phyloP scores from a whole-genome alignment of 805 yeast species.

The Yamadazyma takamatsuzukensis region DNA sequence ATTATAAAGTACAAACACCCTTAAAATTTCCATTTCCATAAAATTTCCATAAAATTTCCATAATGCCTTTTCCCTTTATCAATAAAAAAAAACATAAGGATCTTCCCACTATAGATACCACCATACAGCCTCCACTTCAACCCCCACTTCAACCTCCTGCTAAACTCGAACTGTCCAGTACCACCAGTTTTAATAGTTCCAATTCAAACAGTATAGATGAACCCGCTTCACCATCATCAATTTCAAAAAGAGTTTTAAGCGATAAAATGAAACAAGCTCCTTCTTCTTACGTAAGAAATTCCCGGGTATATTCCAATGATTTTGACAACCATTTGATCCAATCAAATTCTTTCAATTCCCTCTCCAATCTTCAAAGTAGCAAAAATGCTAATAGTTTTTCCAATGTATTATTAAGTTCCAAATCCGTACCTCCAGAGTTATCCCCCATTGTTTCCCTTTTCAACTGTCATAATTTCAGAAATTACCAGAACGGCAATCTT shows the following conservation, averaged over 20 bases:
- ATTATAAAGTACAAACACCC: no score
- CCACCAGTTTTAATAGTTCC: not conserved
- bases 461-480: conserved; percentile 64
- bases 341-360: conserved; percentile 8
- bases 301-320: conserved; percentile 22
- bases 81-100: no score
- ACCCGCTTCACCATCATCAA: conserved; percentile 10
- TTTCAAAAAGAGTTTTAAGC: conserved; percentile 20
- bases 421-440: conserved; percentile 55
- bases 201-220: conserved; percentile 4
- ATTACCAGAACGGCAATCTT: conserved; percentile 53
- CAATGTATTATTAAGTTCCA: conserved; percentile 2
- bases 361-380: conserved; percentile 3
- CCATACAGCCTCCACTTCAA: conserved; percentile 4
- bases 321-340: conserved; percentile 2
- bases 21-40: no score
- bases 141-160: conserved; percentile 3
- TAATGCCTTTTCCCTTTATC: no score
- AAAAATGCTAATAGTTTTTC: conserved; percentile 8
- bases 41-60: no score
- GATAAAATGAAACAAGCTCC: conserved; percentile 32
- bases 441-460: conserved; percentile 68
- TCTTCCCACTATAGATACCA: conserved; percentile 3
- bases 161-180: not conserved
- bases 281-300: conserved; percentile 30